Evolutionary conservation across 2,329 filamentous ascomycete genomes (phyloP), one percentile per base, ranked within the genome.

Genomic region (Chaetomium sp.): DNA sequence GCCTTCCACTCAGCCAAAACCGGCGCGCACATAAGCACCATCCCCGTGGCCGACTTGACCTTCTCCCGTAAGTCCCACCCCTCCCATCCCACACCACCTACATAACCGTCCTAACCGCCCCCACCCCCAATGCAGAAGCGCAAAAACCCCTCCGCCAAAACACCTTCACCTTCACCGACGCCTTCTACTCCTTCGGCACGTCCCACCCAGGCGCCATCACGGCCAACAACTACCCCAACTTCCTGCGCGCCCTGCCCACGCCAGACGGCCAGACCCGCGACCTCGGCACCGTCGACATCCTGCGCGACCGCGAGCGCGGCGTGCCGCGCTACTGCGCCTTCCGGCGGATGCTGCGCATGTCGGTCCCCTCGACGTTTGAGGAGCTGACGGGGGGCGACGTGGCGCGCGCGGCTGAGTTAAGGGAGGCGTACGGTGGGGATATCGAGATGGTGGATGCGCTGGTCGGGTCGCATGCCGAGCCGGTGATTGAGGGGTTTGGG

Each of bases 171-270:
- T 76, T 78, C 62, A 72, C 72, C n/a, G 77, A 79, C 66, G 71
- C 70, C 4, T 78, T 79, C 63, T 82, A 82, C 70, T 78, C 77
- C 27, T 82, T 82, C 64, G 80, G 80, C 29, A 78, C 81, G 70
- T 81, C 81, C 70, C 78, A 79, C 65, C 80, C 80, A 0, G 80
- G 80, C 56, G 79, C 80, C 8, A 78, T 82, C 57, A 81, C 72
- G n/a, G 72, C 71, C 58, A 64, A 71, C 67, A 74, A 75, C 68
- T 77, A 74, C 54, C 78, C 79, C 0, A 67, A 74, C 58, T 78
- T 82, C 70, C 70, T 82, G 10, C 76, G 78, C 25, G 71, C 77
- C 56, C 71, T 82, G 1, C 68, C 72, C 19, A 77, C 75, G 1
- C 79, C 80, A 0, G 78, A 82, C 59, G 78, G 77, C 23, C 71